A percentile compares a stretch with the other conserved stretches of the same genome.
Evolutionary conservation across 1,284 basidiomycete genomes (phyloP).

Genomic region (Rhodotorula sp.): DNA sequence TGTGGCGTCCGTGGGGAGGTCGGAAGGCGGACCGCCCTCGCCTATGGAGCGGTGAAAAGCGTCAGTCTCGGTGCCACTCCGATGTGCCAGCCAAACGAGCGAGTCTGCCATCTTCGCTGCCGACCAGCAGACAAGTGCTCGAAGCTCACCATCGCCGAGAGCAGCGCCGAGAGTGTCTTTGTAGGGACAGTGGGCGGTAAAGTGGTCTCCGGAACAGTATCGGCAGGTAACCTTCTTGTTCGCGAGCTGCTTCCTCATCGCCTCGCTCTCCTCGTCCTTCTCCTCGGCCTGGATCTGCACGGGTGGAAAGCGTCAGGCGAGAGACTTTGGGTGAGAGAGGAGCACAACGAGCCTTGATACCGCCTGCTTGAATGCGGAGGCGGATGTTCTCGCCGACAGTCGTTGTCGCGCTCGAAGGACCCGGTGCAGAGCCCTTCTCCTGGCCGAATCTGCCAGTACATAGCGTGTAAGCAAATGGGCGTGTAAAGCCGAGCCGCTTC

Average conservation of each 20-base stretch:
- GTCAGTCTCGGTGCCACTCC: neutral
- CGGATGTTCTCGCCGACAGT: conserved; percentile 89
- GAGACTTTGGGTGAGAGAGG: too few species aligned
- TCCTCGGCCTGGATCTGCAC: neutral
- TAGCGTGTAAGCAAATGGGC: too few species aligned
- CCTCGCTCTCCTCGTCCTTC: conserved; percentile 60
- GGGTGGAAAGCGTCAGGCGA: neutral
- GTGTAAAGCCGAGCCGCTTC: too few species aligned
- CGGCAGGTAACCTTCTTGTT: conserved; percentile 86
- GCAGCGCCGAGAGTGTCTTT: conserved; percentile 76
- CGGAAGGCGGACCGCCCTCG: conserved; percentile 7
- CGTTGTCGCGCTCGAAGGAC: conserved; percentile 91
- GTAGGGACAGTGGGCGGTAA: conserved; percentile 97
- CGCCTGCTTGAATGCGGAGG: conserved; percentile 78
- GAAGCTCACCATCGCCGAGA: conserved; percentile 56
- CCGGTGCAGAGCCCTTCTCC: conserved; percentile 82
- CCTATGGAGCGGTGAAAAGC: neutral
- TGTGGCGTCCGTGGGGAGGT: neutral
- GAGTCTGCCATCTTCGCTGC: neutral
- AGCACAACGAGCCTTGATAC: conserved; percentile 63
- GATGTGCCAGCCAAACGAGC: neutral
- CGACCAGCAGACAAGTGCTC: neutral
- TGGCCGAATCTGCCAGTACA: conserved; percentile 64
- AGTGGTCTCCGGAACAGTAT: conserved; percentile 94
- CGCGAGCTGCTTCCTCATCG: conserved; percentile 67